Base-by-base conservation (phyloP, 192 early-diverging fungal species). In the Backusella parvicylindrica region DNA sequence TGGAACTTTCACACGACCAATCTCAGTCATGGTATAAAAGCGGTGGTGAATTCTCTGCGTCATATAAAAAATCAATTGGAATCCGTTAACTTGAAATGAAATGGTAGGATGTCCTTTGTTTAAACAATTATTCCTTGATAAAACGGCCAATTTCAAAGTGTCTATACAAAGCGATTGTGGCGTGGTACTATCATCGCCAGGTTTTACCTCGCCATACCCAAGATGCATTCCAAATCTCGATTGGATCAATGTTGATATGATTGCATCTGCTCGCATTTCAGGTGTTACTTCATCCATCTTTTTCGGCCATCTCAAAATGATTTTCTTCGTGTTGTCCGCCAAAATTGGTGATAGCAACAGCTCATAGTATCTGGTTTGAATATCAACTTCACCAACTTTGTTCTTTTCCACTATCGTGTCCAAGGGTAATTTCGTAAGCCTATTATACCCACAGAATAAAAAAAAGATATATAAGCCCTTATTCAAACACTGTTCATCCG, bases 191-290 rank as follows among this genome's bases (percentile, higher is more conserved):
- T 64, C 64, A 31, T 64, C 64, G 31, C 64, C 64, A 16, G 64
- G 31, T 64, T 64, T 64, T 7, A 64, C 64, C 16, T 64, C 64
- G 16, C 28, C 64, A 64, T 64, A 64, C 8, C 64, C 63, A 32
- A 64, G 63, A 33, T 64, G 63, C 30, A 26, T 64, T 64, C 26
- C 63, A 30, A 64, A 64, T 64, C 13, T 64, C 28, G 32, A 64
- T 64, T 64, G 63, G 26, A 64, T 30, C 63, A 64, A 64, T 64
- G 64, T 64, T 64, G 64, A 64, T 64, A 32, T 64, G 63, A 64
- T 64, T 64, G 63, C 63, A 64, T 64, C 63, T 32, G 63, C 2
- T 64, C 63, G 12, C 30, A 64, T 64, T 64, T 64, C 26, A 32
- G 28, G 63, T 64, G 28, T 33, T 64, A 30, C 32, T 64, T 64